Base-by-base conservation (phyloP, 805 yeast genomes). In the Spencermartinsiella europaea region DNA sequence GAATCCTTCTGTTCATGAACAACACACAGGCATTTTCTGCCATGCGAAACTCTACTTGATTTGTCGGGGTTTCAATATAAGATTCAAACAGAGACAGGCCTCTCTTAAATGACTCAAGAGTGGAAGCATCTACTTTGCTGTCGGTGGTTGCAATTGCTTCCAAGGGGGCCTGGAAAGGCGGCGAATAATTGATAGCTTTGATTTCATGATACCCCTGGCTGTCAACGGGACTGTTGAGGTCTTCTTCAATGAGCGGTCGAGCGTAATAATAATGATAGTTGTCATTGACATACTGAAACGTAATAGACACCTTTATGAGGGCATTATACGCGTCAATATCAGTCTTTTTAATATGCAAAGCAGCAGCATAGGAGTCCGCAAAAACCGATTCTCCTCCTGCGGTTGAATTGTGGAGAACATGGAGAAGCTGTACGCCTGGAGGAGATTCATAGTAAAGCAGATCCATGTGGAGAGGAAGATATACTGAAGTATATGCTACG, bases 161-260 rank as follows among this genome's bases (percentile, higher is more conserved):
- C 47, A 80, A 77, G 1, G 91, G 91, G 0, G 85, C 91, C 59
- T 85, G 95, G 67, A 83, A 84, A 8, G 90, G 91, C 2, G 95
- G 93, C 0, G 91, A 80, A 62, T 84, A 85, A 59, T 82, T 83
- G 16, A 83, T 76, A 44, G 75, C 80, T 54, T 74, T 74, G 52
- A 83, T 75, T 33, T 57, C 59, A 44, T 55, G 66, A 1, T 51
- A 51, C 4, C 59, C 62, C 10, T 67, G 60, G 14, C 60, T 57
- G 38, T 65, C 40, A 2, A 35, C 33, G 10, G 57, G 64, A 46
- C 67, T 56, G 43, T 63, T 59, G 16, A 69, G 68, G 47, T 75
- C 76, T 54, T 81, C 85, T 25, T 78, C 83, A 14, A 85, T 71
- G 46, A 83, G 64, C 2, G 85, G 86, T 34, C 86, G 70, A 21